Percentiles rank a stretch among this genome's conserved stretches.
These are phyloP conservation scores for Trichosphaerium sp. DNA, from an alignment of 78 protist species.

Conservation along the genomic window DNA sequence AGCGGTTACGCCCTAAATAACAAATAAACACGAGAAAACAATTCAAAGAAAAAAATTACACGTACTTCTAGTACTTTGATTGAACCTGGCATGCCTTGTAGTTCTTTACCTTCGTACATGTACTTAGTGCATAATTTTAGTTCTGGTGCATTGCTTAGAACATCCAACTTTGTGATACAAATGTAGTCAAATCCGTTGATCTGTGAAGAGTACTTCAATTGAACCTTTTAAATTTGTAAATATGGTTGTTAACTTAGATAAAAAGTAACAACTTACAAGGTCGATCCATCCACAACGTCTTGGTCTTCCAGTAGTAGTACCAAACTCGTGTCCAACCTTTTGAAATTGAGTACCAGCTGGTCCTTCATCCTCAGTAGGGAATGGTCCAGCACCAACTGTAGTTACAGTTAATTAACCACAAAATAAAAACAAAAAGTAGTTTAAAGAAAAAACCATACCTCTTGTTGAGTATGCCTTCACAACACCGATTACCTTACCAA, in stretches of 20 bases:
- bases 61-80: constrained; percentile 28
- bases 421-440: background rate
- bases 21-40: no score
- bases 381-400: background rate
- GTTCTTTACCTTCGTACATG: constrained; percentile 25
- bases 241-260: background rate
- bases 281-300: constrained; percentile 90
- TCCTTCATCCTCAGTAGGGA: background rate
- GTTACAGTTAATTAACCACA: background rate
- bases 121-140: constrained; percentile 69
- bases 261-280: constrained; percentile 26
- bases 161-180: constrained; percentile 81
- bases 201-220: constrained; percentile 60
- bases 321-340: constrained; percentile 71
- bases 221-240: no score
- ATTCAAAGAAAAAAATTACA: constrained; percentile 67
- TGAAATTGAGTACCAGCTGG: constrained; percentile 19
- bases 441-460: constrained; percentile 36
- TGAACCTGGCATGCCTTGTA: constrained; percentile 36
- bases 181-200: constrained; percentile 65
- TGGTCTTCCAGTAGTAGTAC: constrained; percentile 86
- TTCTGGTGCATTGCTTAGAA: constrained; percentile 43
- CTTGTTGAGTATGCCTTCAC: constrained; percentile 92
- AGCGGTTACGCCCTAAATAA: no score
- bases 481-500: constrained; percentile 67